These are phyloP conservation scores for Dujonia santamariae DNA, from an alignment of 1,139 yeast species.

Conservation along the genomic window DNA sequence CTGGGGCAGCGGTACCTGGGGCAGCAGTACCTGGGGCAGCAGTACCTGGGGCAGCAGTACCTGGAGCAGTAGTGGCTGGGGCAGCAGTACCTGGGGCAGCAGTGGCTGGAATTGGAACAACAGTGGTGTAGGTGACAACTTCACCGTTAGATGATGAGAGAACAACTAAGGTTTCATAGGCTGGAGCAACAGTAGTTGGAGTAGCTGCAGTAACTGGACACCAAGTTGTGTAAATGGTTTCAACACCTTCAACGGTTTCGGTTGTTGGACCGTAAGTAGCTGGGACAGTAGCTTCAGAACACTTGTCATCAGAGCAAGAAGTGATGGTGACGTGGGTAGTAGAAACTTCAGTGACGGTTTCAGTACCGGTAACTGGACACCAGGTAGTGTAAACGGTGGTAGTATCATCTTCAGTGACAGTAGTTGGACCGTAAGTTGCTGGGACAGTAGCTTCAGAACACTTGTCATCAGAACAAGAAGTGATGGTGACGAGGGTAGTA, in stretches of 20 bases:
- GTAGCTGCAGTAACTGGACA: slow-evolving; percentile 11
- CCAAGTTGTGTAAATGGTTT: slow-evolving; percentile 17
- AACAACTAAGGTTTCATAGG: slow-evolving; percentile 9
- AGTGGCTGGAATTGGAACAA: slow-evolving; percentile 7
- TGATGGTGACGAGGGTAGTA: slow-evolving; percentile 10
- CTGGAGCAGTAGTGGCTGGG: no score
- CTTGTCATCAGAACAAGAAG: slow-evolving; percentile 13
- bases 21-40: no score
- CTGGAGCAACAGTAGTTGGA: slow-evolving; percentile 10
- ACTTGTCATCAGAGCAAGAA: slow-evolving; percentile 12
- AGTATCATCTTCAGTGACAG: slow-evolving; percentile 12
- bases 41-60: no score
- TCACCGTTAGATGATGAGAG: slow-evolving; percentile 11
- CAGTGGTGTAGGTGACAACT: slow-evolving; percentile 12
- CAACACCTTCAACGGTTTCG: slow-evolving; percentile 8
- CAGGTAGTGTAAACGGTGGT: slow-evolving; percentile 11
- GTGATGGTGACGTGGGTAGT: slow-evolving; percentile 8
- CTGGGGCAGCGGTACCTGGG: no score
- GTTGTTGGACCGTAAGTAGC: slow-evolving; percentile 16
- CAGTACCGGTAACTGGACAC: slow-evolving; percentile 8
- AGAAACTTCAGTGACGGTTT: slow-evolving; percentile 5
- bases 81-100: no score
- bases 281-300: slow-evolving; percentile 18
- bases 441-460: slow-evolving; percentile 9
- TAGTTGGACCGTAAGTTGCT: slow-evolving; percentile 10